Percentiles rank a stretch among this genome's conserved stretches.
Evolutionary conservation across 2,329 filamentous ascomycete genomes (phyloP).

Genomic region (Hypoxylon sp.): DNA sequence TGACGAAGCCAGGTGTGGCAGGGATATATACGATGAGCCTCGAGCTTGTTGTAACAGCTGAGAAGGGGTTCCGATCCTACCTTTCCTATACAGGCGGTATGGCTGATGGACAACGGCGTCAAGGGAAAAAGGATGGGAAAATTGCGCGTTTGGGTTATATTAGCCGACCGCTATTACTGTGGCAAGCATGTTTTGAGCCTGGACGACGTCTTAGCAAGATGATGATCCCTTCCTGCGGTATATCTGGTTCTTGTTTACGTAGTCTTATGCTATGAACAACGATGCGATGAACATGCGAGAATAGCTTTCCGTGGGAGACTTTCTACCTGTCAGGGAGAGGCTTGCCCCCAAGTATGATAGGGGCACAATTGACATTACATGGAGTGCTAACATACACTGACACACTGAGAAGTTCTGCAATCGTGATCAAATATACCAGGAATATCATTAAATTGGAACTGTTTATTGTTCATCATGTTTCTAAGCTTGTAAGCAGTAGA

Average conservation of each 20-base stretch:
- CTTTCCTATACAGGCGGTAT: not conserved
- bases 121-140: conserved; percentile 1
- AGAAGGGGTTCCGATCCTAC: not conserved
- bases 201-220: not conserved
- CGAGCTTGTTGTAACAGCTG: not conserved
- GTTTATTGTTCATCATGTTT: not conserved
- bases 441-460: not conserved
- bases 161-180: conserved; percentile 1
- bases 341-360: no score
- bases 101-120: conserved; percentile 5
- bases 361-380: no score
- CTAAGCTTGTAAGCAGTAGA: not conserved
- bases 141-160: not conserved
- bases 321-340: not conserved
- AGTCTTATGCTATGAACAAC: conserved; percentile 2
- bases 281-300: conserved; percentile 10
- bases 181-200: conserved; percentile 9
- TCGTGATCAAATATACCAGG: not conserved
- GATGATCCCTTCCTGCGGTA: not conserved
- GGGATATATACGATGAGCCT: not conserved
- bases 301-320: not conserved
- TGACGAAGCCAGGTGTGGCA: not conserved
- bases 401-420: not conserved
- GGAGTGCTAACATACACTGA: not conserved
- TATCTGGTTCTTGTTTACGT: not conserved